Evolutionary conservation across 1,284 basidiomycete species (phyloP).

Genomic region (Leccinum pachyderme): DNA sequence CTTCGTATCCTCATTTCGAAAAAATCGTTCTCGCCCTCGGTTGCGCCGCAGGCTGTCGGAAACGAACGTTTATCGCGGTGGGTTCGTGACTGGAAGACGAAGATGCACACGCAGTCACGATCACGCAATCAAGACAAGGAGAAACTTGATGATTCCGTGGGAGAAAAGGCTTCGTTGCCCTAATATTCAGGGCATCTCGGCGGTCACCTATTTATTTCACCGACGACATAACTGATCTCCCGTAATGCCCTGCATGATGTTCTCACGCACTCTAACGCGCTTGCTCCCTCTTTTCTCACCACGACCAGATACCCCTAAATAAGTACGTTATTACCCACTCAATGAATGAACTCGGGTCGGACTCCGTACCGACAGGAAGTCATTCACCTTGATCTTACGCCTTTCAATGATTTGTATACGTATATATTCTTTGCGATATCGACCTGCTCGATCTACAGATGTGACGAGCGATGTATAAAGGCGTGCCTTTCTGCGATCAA

Average conservation of each 20-base stretch:
- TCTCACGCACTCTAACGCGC: slow-evolving; percentile 18
- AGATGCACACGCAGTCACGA: slow-evolving; percentile 47
- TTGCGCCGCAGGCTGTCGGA: slow-evolving; percentile 17
- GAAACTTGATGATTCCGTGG: slow-evolving; percentile 42
- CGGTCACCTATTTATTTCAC: slow-evolving; percentile 24
- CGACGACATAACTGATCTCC: slow-evolving; percentile 15
- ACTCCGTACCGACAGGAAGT: slow-evolving; percentile 9
- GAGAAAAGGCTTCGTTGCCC: slow-evolving; percentile 44
- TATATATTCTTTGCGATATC: slow-evolving; percentile 19
- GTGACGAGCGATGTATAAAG: slow-evolving; percentile 15
- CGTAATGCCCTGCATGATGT: slow-evolving; percentile 27
- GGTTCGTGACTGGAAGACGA: slow-evolving; percentile 58
- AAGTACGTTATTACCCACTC: slow-evolving; percentile 35
- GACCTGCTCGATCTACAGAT: slow-evolving; percentile 9
- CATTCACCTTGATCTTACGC: slow-evolving; percentile 20
- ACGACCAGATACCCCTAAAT: slow-evolving; percentile 32
- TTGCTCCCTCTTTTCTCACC: slow-evolving; percentile 11
- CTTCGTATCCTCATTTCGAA: slow-evolving; percentile 56
- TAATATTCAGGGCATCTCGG: slow-evolving; percentile 19
- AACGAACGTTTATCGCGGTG: slow-evolving; percentile 48
- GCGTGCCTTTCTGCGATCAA: slow-evolving; percentile 12
- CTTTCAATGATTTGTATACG: slow-evolving; percentile 31
- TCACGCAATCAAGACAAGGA: slow-evolving; percentile 41
- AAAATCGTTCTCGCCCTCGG: slow-evolving; percentile 27
- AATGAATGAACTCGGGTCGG: slow-evolving; percentile 13